These are phyloP conservation scores for Colletotrichum sp. DNA, from an alignment of 2,329 filamentous ascomycete genomes.

Conservation along the genomic window DNA sequence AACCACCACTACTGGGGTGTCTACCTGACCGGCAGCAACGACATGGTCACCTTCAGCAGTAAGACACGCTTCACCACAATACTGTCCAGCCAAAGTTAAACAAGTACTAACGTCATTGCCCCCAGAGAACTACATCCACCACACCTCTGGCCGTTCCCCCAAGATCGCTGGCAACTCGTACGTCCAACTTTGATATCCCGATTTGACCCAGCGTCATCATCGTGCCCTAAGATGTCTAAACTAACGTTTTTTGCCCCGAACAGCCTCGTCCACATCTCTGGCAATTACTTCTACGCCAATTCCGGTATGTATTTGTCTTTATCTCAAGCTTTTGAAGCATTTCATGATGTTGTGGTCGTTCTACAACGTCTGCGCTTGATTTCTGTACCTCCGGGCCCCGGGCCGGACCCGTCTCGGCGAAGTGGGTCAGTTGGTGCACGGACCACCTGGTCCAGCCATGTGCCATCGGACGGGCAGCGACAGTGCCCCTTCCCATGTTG, in stretches of 20 bases:
- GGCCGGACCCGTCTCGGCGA: background rate
- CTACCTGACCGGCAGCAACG: constrained; percentile 61
- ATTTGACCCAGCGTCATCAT: background rate
- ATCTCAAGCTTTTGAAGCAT: background rate
- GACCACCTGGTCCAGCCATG: background rate
- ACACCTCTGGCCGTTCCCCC: constrained; percentile 60
- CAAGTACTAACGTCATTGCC: rapidly evolving
- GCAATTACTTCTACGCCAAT: background rate
- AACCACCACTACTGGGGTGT: constrained; percentile 65
- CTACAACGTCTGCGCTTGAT: background rate
- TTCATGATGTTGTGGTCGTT: background rate
- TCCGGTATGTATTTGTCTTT: background rate
- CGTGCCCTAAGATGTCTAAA: background rate
- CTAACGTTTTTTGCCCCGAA: background rate
- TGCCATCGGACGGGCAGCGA: background rate
- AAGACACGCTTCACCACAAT: background rate
- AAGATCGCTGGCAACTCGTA: constrained; percentile 61
- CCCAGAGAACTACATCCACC: constrained; percentile 61
- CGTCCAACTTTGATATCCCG: background rate
- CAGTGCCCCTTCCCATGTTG: too few relatives aligned
- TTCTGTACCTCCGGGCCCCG: background rate
- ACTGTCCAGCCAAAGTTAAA: background rate
- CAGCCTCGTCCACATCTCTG: background rate
- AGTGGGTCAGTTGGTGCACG: background rate
- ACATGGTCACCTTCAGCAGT: constrained; percentile 60